Conservation (phyloP, 176 grass and related monocot species). For the Oryza meridionalis region DNA sequence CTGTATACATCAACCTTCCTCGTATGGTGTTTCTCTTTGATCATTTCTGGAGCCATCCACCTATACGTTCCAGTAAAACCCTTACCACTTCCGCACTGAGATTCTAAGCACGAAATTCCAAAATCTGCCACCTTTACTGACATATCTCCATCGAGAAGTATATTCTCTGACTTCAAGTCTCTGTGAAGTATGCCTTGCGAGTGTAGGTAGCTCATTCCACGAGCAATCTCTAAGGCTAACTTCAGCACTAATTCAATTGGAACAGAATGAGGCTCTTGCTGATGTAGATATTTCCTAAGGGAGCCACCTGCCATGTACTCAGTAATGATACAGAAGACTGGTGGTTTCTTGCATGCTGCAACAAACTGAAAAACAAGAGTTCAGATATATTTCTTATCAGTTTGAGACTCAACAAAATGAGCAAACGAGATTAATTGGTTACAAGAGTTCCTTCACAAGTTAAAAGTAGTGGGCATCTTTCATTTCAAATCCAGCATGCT, state of each 20-base stretch:
- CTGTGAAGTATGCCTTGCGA: slow-evolving; percentile 93
- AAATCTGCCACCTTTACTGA: slow-evolving; percentile 97
- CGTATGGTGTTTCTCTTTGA: slow-evolving; percentile 92
- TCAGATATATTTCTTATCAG: neutral
- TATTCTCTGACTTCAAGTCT: slow-evolving; percentile 97
- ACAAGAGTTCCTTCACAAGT: neutral
- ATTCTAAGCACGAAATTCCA: slow-evolving; percentile 96
- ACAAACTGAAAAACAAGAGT: slow-evolving; percentile 70
- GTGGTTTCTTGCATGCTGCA: slow-evolving; percentile 95
- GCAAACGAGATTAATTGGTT: neutral
- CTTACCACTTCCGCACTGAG: slow-evolving; percentile 77
- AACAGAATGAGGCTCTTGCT: slow-evolving; percentile 82
- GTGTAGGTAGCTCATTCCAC: slow-evolving; percentile 94
- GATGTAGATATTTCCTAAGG: slow-evolving; percentile 91
- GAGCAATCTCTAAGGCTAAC: slow-evolving; percentile 91
- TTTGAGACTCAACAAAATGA: slow-evolving; percentile 10
- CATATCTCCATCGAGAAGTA: slow-evolving; percentile 93
- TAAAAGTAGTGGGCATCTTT: neutral
- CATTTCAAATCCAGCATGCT: neutral
- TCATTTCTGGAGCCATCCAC: slow-evolving; percentile 99
- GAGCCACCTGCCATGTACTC: slow-evolving; percentile 97
- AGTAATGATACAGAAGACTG: slow-evolving; percentile 96
- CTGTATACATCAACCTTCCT: slow-evolving; percentile 98
- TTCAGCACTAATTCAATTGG: slow-evolving; percentile 75
- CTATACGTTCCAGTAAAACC: slow-evolving; percentile 95